These are phyloP conservation scores for Candida boleticola DNA, from an alignment of 805 yeast species.

Conservation along the genomic window DNA sequence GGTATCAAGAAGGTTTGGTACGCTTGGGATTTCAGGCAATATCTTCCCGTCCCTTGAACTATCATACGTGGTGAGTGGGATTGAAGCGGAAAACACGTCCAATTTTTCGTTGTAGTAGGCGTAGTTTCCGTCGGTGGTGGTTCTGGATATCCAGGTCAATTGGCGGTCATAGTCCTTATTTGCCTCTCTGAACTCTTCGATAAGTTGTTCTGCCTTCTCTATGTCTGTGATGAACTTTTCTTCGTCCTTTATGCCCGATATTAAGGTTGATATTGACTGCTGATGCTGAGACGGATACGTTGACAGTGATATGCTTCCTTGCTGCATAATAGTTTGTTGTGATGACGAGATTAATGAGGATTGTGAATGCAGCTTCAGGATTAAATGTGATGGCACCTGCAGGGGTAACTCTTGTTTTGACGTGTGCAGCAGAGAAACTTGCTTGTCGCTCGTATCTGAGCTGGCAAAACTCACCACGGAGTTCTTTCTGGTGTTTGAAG, in stretches of 20 bases:
- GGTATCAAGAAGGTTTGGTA: slow-evolving; percentile 18
- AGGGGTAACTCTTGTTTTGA: background rate
- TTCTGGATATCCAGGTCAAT: slow-evolving; percentile 59
- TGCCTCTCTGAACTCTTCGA: background rate
- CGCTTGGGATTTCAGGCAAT: slow-evolving; percentile 25
- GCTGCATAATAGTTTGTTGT: background rate
- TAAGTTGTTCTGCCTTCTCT: slow-evolving; percentile 27
- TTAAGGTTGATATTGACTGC: slow-evolving; percentile 10
- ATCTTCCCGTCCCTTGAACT: slow-evolving; percentile 14
- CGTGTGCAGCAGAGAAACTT: slow-evolving; percentile 9
- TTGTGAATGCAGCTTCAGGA: slow-evolving; percentile 9
- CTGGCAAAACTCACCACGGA: slow-evolving; percentile 51
- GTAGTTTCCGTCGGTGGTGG: slow-evolving; percentile 53
- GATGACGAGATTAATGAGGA: background rate
- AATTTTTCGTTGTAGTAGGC: slow-evolving; percentile 61
- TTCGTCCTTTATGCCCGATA: slow-evolving; percentile 13
- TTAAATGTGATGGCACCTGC: slow-evolving; percentile 11
- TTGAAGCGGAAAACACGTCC: slow-evolving; percentile 54
- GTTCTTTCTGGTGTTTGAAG: slow-evolving; percentile 42
- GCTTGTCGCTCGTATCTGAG: slow-evolving; percentile 30
- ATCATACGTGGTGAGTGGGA: slow-evolving; percentile 47
- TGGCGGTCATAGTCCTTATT: background rate
- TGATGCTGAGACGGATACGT: slow-evolving; percentile 1
- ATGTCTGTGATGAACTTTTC: slow-evolving; percentile 14
- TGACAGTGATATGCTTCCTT: slow-evolving; percentile 4